Conservation (phyloP, 2,329 filamentous ascomycete genomes). For the Colletotrichum plurivorum region DNA sequence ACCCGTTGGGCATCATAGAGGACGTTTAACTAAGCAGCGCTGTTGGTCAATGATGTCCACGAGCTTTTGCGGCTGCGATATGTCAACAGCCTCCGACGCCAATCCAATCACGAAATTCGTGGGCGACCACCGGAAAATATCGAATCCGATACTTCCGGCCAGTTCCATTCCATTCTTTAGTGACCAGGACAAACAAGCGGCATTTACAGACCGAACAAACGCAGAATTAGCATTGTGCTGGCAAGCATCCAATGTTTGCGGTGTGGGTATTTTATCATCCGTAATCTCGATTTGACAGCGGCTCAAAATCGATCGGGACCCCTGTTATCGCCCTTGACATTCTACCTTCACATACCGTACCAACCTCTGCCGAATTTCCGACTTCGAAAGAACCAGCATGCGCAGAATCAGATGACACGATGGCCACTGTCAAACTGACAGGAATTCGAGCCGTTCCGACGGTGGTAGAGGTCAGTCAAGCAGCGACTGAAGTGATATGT, state of each 20-base stretch:
- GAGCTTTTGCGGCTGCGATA: not conserved
- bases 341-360: not conserved
- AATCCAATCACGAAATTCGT: not conserved
- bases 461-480: conserved; percentile 28
- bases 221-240: not conserved
- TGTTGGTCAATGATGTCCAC: not conserved
- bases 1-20: not conserved
- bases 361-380: not conserved
- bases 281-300: not conserved
- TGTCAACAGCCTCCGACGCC: not conserved
- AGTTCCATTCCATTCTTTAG: not conserved
- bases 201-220: no score
- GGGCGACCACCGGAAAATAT: not conserved
- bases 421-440: conserved; percentile 22
- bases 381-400: conserved; percentile 8
- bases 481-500: not conserved
- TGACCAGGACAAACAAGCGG: conserved; percentile 1
- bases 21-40: not conserved
- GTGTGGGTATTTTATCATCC: not conserved
- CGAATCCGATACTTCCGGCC: not conserved
- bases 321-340: not conserved
- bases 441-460: conserved; percentile 13
- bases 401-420: not conserved
- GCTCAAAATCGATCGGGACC: not conserved
- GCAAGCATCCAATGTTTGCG: not conserved